A percentile compares a stretch with the other conserved stretches of the same genome.
Conservation (phyloP, 495 filamentous ascomycete species). For the Trichoderma reesei region DNA sequence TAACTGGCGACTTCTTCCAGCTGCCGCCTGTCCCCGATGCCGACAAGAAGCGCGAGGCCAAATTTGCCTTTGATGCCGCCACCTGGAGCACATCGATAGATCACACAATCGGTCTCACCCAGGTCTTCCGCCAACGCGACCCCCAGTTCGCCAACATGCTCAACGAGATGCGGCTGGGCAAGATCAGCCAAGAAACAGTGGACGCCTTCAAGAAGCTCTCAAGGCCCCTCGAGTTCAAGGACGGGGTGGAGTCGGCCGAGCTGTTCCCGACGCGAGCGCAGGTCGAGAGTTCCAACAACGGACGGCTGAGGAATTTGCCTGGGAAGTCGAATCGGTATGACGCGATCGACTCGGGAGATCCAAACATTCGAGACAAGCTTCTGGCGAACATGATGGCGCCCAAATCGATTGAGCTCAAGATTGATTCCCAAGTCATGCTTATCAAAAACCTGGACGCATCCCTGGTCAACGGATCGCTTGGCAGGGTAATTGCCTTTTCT, state of each 20-base stretch:
- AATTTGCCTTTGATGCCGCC: constrained; percentile 85
- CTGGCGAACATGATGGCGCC: constrained; percentile 91
- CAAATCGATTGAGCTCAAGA: constrained; percentile 64
- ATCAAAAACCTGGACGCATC: constrained; percentile 97
- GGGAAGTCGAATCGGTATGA: constrained; percentile 60
- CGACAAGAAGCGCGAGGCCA: constrained; percentile 51
- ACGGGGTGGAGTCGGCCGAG: constrained; percentile 82
- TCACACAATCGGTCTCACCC: constrained; percentile 90
- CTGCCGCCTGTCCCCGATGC: constrained; percentile 82
- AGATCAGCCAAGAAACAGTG: constrained; percentile 58
- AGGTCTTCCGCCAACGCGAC: constrained; percentile 93
- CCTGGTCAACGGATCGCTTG: constrained; percentile 89
- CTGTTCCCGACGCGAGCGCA: constrained; percentile 87
- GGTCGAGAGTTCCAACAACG: constrained; percentile 76
- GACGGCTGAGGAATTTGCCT: constrained; percentile 58
- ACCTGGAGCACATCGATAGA: constrained; percentile 89
- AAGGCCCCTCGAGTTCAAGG: constrained; percentile 58
- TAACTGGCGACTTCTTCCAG: constrained; percentile 98
- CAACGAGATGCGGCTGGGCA: constrained; percentile 92
- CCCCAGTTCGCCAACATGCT: constrained; percentile 88
- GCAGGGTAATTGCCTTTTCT: constrained; percentile 80
- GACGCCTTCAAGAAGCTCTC: constrained; percentile 59
- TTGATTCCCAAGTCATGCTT: constrained; percentile 95
- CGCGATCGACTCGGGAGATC: constrained; percentile 70
- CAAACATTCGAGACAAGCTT: constrained; percentile 59